A percentile compares a stretch with the other conserved stretches of the same genome.
phyloP scores from a whole-genome alignment of 352 stramenopile genomes.

The Phytopythium oedochilum region DNA sequence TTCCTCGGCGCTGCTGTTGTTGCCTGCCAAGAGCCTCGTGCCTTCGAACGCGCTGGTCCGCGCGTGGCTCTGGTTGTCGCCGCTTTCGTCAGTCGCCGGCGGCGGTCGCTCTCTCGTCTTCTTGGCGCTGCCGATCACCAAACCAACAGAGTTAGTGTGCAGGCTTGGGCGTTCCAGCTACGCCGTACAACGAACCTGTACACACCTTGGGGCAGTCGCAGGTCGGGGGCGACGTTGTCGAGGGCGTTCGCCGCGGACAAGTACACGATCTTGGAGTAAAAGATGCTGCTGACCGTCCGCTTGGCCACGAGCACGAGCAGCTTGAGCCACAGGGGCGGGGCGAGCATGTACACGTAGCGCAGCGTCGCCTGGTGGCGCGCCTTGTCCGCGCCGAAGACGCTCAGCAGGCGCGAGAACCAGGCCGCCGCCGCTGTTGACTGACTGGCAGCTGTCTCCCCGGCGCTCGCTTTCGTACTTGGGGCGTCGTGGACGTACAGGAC shows the following conservation, averaged over 20 bases:
- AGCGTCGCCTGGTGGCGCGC: constrained; percentile 38
- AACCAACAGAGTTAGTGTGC: neutral
- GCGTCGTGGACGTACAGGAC: constrained; percentile 57
- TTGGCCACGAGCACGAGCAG: constrained; percentile 64
- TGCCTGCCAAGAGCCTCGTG: neutral
- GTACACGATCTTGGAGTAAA: constrained; percentile 82
- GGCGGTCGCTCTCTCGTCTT: neutral
- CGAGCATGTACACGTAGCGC: constrained; percentile 75
- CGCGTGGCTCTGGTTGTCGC: neutral
- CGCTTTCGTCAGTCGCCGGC: neutral
- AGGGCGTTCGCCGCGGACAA: constrained; percentile 42
- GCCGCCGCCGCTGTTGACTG: constrained; percentile 21
- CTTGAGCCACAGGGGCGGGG: constrained; percentile 72
- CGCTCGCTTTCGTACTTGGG: neutral
- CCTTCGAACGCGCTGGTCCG: neutral
- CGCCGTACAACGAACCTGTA: constrained; percentile 11
- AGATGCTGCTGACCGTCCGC: constrained; percentile 49
- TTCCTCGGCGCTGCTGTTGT: neutral
- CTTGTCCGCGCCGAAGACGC: constrained; percentile 46
- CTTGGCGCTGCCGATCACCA: neutral
- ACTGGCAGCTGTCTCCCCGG: constrained; percentile 20
- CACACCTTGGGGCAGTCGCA: constrained; percentile 47
- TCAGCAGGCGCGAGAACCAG: constrained; percentile 71
- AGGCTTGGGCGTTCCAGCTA: too few relatives aligned
- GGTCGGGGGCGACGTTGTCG: constrained; percentile 34